These are phyloP conservation scores for Xylaria flabelliformis DNA, from an alignment of 495 filamentous ascomycete genomes.

Conservation along the genomic window DNA sequence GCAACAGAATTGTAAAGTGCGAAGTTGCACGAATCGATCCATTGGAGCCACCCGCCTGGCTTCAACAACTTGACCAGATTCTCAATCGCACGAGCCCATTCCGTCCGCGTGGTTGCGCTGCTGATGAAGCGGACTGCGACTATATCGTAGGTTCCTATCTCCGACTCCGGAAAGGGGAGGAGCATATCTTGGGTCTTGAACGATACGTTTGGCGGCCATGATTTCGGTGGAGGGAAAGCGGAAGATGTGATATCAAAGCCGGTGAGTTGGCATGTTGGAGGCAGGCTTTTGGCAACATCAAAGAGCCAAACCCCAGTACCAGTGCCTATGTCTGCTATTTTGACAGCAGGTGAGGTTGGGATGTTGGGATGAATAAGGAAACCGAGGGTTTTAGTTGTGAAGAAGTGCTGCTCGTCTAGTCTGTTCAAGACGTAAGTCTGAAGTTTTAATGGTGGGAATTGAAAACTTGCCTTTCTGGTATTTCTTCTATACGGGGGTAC, in stretches of 20 bases:
- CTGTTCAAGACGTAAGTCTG: not conserved
- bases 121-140: not conserved
- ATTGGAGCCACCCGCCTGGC: not conserved
- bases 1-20: not conserved
- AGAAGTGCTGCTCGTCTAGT: conserved; percentile 5
- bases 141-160: conserved; percentile 2
- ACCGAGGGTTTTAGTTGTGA: not conserved
- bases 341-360: not conserved
- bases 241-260: conserved; percentile 5
- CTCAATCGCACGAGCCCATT: not conserved
- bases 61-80: not conserved
- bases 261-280: not conserved
- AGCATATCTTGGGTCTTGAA: not conserved
- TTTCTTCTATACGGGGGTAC: not conserved
- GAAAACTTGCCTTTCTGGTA: not conserved
- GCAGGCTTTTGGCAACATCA: conserved; percentile 1
- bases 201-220: conserved; percentile 1
- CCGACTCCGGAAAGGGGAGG: not conserved
- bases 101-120: not conserved
- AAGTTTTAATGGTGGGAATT: not conserved
- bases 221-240: not conserved
- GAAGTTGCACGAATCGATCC: conserved; percentile 2
- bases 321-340: conserved; percentile 2
- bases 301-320: not conserved
- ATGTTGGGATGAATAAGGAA: conserved; percentile 1